Evolutionary conservation across 108 stramenopile species (phyloP), one percentile per base, ranked within the genome.

Genomic region (Cylindrotheca fusiformis): DNA sequence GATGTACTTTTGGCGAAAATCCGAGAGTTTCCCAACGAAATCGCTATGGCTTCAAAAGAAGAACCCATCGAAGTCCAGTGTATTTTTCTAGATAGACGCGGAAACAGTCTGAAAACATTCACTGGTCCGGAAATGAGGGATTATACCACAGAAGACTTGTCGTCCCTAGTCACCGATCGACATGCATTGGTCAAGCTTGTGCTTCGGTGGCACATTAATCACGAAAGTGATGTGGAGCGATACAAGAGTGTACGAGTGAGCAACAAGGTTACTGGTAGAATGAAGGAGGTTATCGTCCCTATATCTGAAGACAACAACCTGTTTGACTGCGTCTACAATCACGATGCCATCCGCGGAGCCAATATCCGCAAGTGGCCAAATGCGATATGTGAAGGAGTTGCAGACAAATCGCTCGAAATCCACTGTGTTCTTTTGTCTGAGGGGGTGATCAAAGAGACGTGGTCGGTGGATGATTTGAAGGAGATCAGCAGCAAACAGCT

Each of bases 281-380:
- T 25, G 41, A 66, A 66, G 46, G 58, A 73, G 41, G 24, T 73
- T 4, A 27, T 60, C 6, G 61, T 73, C 21, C 27, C 47, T 22
- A 20, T 60, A 3, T 36, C 14, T 23, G 41, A 55, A 23, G 27
- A 66, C 22, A 30, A 30, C n/a, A 55, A n/a, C 10, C 30, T 74
- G 17, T 63, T 30, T 30, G 73, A 74, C 14, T 24, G 24, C 10
- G 32, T 74, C 18, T 74, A 74, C 44, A 48, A 67, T 6, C 31
- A 62, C 33, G 27, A 29, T 20, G 26, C 22, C 2, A 47, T 74
- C 0, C 60, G 55, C 26, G 58, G 46, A 17, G 73, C 73, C 29
- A 64, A 74, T 33, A 47, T 74, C 52, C 73, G 66, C 10, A 74
- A 74, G 29, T 74, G 65, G 66, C 36, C 36, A 41, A 14, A 41